These are phyloP conservation scores for Bacidia gigantensis DNA, from an alignment of 495 filamentous ascomycete species.

Conservation along the genomic window DNA sequence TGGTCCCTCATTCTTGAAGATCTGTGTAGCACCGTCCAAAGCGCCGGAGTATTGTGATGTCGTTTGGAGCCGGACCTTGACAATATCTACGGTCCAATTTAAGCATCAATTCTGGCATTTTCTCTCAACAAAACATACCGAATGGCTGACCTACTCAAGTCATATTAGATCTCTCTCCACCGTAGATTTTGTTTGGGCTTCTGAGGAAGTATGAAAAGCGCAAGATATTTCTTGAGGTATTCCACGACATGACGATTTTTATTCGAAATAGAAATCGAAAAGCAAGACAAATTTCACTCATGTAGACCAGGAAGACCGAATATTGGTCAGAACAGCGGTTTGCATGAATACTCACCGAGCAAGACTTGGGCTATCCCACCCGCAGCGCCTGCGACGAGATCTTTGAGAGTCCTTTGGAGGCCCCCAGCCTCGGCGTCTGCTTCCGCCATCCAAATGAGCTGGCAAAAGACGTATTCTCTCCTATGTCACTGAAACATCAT, in stretches of 20 bases:
- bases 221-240: too few species aligned
- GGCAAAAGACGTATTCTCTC: neutral
- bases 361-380: slow-evolving; percentile 92
- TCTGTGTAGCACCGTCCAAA: slow-evolving; percentile 62
- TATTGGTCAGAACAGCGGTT: neutral
- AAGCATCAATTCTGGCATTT: neutral
- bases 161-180: too few species aligned
- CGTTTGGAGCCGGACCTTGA: slow-evolving; percentile 95
- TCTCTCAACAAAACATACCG: slow-evolving; percentile 30
- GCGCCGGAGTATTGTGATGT: slow-evolving; percentile 67
- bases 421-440: slow-evolving; percentile 22
- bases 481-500: neutral
- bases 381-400: slow-evolving; percentile 78
- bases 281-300: neutral
- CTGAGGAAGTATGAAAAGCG: too few species aligned
- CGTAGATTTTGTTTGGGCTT: too few species aligned
- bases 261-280: neutral
- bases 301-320: too few species aligned
- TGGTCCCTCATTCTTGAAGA: slow-evolving; percentile 77
- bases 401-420: slow-evolving; percentile 59
- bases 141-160: too few species aligned
- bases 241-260: neutral
- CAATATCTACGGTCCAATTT: slow-evolving; percentile 51
- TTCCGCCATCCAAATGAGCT: neutral
- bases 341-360: slow-evolving; percentile 50